Evolutionary conservation across 805 yeast species (phyloP), one percentile per base, ranked within the genome.

Genomic region (Yamadazyma nakazawae): DNA sequence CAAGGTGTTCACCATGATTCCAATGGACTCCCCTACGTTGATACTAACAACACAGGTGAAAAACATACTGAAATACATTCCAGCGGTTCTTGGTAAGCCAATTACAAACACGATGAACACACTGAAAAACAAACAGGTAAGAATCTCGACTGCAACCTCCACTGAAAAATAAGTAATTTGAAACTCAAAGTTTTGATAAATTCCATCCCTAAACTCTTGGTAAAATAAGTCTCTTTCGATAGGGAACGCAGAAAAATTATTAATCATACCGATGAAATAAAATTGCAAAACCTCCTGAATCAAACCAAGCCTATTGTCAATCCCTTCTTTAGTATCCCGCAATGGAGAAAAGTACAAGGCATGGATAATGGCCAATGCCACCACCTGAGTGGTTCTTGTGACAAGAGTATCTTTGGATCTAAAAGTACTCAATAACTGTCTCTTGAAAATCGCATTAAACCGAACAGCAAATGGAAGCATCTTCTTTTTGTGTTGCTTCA

Each of bases 1-100:
- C 0, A 85, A 54, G 3, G 91, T 82, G 57, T 87, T 88, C 48
- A 89, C 85, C 42, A 86, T 74, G 6, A 89, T 85, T 0, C 96
- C 97, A 28, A 89, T 68, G 6, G 92, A 83, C 61, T 89, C 96
- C 31, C 96, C 96, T 50, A 90, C 82, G 52, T 82, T 80, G 14
- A 83, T 76, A 19, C 81, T 74, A 21, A 77, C 66, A 47, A 80
- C 67, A 0, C 81, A 54, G 24, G 80, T 72, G 52, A 81, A 80
- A 17, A 80, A 74, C 54, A 83, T 69, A 0, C 83, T 74, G 55
- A 90, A 88, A 57, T 78, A 89, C 72, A 85, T 78, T 1, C 70
- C 79, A 0, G 82, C 77, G 1, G 81, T 80, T 40, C 88, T 66
- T 16, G 90, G 91, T 30, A 89, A 62, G 0, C 96, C 96, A 50